Evolutionary conservation across 495 filamentous ascomycete genomes (phyloP), one percentile per base, ranked within the genome.

Genomic region (Rhypophila decipiens): DNA sequence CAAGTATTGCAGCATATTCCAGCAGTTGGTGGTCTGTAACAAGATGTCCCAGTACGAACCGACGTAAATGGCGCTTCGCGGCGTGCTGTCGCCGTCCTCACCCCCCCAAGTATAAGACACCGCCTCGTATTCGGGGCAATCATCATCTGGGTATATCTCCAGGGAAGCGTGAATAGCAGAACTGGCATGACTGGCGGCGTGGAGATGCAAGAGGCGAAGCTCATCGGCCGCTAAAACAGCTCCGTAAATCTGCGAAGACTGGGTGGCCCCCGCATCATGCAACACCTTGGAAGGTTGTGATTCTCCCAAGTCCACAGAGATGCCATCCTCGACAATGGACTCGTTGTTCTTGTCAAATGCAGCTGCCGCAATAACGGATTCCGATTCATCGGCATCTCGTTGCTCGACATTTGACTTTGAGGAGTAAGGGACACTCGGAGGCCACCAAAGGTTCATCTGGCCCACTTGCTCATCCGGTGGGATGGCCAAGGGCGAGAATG

Each of bases 21-120:
- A 59, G 48, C 63, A 64, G 42, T 66, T 66, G 18, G 50, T 49
- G 2, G 63, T 64, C 36, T 59, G 55, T 7, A 61, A 44, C 5
- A 62, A 42, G 1, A 64, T 46, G 27, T 66, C 61, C 49, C 56
- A 62, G 39, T 53, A 55, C 3, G 48, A 34, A 11, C 63, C 63
- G 34, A 66, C 34, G 36, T 42, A 64, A n/a, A 64, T 35, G 10
- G 58, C 55, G 9, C 31, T 34, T 19, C 48, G 51, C 5, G 34
- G 48, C 9, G 42, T 27, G 39, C 35, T 51, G 40, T 61, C 58
- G 2, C 44, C 51, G 5, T 60, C 51, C 33, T 66, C 61, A 21
- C 55, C 56, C 1, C 47, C 63, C 61, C 63, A 66, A 5, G 56
- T 50, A 31, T 66, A 60, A 1, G 55, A 64, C 13, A 54, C 47